Evolutionary conservation across 768 basidiomycete genomes (phyloP), one percentile per base, ranked within the genome.

Genomic region (Lyophyllum shimeji): DNA sequence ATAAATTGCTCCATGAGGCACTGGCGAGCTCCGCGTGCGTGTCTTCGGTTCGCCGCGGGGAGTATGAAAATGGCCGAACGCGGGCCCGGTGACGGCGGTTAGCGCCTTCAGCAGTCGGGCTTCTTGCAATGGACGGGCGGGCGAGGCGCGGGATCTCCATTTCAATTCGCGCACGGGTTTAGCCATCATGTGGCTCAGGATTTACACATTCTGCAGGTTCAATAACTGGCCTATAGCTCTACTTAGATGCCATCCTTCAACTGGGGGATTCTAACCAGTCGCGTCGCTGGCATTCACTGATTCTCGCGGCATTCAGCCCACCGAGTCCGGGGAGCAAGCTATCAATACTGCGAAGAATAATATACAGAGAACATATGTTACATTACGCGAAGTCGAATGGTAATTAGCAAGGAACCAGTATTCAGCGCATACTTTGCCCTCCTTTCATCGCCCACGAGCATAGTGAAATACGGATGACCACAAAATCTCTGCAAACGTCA

Each of bases 71-170:
- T 74, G 24, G 78, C 59, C 1, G 80, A 78, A 2, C 80, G 81
- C 1, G 76, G 72, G 29, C 62, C 60, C 1, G 74, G 74, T 0
- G 74, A 70, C 15, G 82, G 71, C 64, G 13, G 63, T 67, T 2
- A 76, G 81, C 46, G 83, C 66, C 33, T 73, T 59, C 7, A 67
- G 56, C 58, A 83, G 82, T 20, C 67, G 50, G 12, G 61, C 68
- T 42, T 71, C 70, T 51, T 63, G 55, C 63, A 84, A 84, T 23
- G 83, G 73, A 59, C 82, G 82, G 59, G 86, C 84, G 65, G 85
- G 69, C 6, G 77, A 67, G n/a, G n/a, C n/a, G n/a, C n/a, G n/a
- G n/a, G n/a, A n/a, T n/a, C n/a, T n/a, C n/a, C n/a, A n/a, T n/a
- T n/a, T n/a, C n/a, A n/a, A n/a, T n/a, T n/a, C n/a, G n/a, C n/a